Conservation (phyloP, 2,329 filamentous ascomycete species). For the Colletotrichum ledebouriae region DNA sequence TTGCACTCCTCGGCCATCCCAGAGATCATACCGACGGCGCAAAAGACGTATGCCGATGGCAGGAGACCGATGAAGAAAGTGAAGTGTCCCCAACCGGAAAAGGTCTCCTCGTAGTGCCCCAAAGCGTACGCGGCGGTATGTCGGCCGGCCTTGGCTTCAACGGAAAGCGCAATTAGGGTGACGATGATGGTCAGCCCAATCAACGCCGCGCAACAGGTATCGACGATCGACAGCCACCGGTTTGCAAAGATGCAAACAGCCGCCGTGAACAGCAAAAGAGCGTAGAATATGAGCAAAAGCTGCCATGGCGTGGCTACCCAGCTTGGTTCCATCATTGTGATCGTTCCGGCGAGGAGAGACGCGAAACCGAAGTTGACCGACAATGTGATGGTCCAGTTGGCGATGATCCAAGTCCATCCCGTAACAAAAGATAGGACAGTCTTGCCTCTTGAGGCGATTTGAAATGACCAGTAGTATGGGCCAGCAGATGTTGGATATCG, state of each 20-base stretch:
- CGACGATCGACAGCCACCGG: slow-evolving; percentile 73
- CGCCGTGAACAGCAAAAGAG: slow-evolving; percentile 74
- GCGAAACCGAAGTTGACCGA: slow-evolving; percentile 84
- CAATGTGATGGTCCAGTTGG: slow-evolving; percentile 84
- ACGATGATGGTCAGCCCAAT: slow-evolving; percentile 3
- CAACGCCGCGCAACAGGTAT: slow-evolving; percentile 55
- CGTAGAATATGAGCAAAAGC: slow-evolving; percentile 79
- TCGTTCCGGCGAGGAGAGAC: slow-evolving; percentile 68
- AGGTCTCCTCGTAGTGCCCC: slow-evolving; percentile 56
- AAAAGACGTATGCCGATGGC: slow-evolving; percentile 79
- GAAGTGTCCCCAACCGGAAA: neutral
- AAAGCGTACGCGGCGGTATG: neutral
- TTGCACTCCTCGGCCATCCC: slow-evolving; percentile 81
- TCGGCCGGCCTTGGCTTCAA: neutral
- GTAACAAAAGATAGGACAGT: slow-evolving; percentile 68
- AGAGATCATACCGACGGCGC: slow-evolving; percentile 74
- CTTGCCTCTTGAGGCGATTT: slow-evolving; percentile 73
- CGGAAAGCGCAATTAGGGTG: neutral
- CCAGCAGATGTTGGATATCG: neutral
- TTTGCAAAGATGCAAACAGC: slow-evolving; percentile 76
- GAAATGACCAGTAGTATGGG: slow-evolving; percentile 65
- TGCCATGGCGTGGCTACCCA: slow-evolving; percentile 70
- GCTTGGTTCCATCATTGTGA: slow-evolving; percentile 67
- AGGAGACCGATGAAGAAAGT: slow-evolving; percentile 73
- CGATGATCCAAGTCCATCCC: slow-evolving; percentile 81